Evolutionary conservation across 176 grass and related monocot species (phyloP), one percentile per base, ranked within the genome.

Genomic region (Raddia guianensis): DNA sequence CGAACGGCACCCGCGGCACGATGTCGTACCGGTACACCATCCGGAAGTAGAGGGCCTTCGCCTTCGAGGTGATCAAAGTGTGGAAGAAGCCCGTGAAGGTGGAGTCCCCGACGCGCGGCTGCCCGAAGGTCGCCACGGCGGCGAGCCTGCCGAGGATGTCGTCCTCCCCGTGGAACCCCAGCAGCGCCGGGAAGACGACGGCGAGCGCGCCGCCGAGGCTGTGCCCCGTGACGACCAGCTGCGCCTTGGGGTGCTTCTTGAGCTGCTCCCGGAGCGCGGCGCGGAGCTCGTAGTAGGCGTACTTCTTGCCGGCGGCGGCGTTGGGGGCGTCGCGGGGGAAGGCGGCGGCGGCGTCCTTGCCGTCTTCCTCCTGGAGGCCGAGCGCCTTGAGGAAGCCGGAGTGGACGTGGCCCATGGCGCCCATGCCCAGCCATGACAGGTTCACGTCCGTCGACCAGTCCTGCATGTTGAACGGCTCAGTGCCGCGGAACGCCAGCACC

Each of bases 401-500:
- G 77, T 98, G 95, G 74, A 98, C 59, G 83, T 87, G 81, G 47
- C 95, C 95, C 47, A 98, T 57, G n/a, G 84, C 32, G 10, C 90
- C 92, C 86, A 94, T 94, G 48, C 63, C 61, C 1, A 85, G 78
- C 83, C 83, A 92, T 0, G 95, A 98, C 6, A 94, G 87, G 80
- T 98, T 89, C 19, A 98, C 86, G 85, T 94, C 95, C 0, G 92
- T 94, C 8, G 85, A 87, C 95, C 95, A 98, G 89, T 98, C 95
- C 8, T 77, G 49, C 69, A 74, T 89, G 85, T 94, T 90, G 85
- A 98, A 98, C 5, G 90, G 88, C 85, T 98, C 92, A 7, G 95
- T 94, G 65, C 92, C 92, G 0, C 92, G 92, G 82, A 98, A 98
- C 7, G 83, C 83, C 27, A 98, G 21, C 34, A 98, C 61, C 5